These are phyloP conservation scores for Blastomyces gilchristii DNA, from an alignment of 2,329 filamentous ascomycete species.

Conservation along the genomic window DNA sequence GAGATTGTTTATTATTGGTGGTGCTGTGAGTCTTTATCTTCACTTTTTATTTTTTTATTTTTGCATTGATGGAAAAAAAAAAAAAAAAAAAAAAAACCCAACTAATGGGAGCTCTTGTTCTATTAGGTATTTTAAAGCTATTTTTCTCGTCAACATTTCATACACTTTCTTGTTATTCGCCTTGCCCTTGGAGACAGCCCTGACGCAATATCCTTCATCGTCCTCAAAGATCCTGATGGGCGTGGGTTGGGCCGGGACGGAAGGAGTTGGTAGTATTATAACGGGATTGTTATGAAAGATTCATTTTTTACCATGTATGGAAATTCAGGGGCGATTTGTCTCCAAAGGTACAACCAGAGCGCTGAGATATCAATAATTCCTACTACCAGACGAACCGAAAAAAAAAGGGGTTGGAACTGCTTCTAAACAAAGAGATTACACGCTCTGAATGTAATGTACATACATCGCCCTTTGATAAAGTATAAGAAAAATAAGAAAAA, in stretches of 20 bases:
- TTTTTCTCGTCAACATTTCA: not conserved
- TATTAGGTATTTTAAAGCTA: not conserved
- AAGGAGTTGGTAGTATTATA: not conserved
- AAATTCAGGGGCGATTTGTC: not conserved
- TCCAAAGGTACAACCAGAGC: not conserved
- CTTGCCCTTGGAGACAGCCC: not conserved
- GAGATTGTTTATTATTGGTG: slow-evolving; percentile 89
- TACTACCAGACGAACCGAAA: not conserved
- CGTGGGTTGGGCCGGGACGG: not conserved
- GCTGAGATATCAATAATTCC: not conserved
- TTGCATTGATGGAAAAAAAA: too few species aligned
- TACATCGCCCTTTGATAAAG: not conserved
- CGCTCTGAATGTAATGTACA: not conserved
- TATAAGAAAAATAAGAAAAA: not conserved
- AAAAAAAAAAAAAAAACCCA: too few species aligned
- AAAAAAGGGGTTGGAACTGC: not conserved
- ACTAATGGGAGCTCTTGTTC: not conserved
- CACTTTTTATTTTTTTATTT: not conserved
- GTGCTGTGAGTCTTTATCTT: slow-evolving; percentile 53
- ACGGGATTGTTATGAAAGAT: not conserved
- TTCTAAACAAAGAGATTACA: not conserved
- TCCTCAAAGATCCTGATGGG: not conserved
- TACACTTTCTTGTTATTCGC: not conserved
- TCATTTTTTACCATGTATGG: not conserved
- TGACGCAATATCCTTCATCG: not conserved